Base-by-base conservation (phyloP, 352 stramenopile genomes). In the Pythium monospermum region DNA sequence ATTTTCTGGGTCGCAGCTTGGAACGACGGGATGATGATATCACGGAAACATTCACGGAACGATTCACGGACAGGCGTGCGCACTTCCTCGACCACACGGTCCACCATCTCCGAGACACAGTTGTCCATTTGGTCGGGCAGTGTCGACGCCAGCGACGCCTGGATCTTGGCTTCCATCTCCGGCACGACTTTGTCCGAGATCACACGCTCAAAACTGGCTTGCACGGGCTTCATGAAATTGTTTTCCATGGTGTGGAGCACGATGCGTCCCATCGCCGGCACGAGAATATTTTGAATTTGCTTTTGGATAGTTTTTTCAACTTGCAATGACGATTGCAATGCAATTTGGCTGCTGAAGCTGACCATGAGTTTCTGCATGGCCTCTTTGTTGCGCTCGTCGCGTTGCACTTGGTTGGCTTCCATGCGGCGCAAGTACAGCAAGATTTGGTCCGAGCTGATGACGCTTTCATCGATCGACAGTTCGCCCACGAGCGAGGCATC, bases 181-280 rank as follows among this genome's bases (percentile, higher is more conserved):
- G 80, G 76, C 33, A 91, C 75, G 25, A 91, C 53, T 36, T 80
- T 79, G 42, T 91, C 80, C 11, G 64, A 59, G 48, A 91, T 88
- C 21, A 84, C 70, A 38, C 83, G 76, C 58, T 92, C 76, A 45
- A 92, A 87, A 10, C 76, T 76, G 33, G 70, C 86, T 46, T 88
- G 76, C 33, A 91, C 76, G 4, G 83, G 83, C 57, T 93, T 90
- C 76, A 91, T 87, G 33, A 91, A 90, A 49, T 90, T 93, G 64
- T 90, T 87, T 53, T 93, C 83, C 83, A 93, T 93, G 8, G 83
- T 93, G 49, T 93, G 83, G 37, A 93, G 48, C 10, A 93, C 83
- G 26, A 93, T 93, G 33, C 83, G 83, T 3, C 79, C 83, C 76
- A 93, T 93, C 6, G 83, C 83, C 8, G 83, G 83, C 27, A 93